Evolutionary conservation across 371 early-diverging fungal genomes (phyloP), one percentile per base, ranked within the genome.

Genomic region (Chytridium lagenaria): DNA sequence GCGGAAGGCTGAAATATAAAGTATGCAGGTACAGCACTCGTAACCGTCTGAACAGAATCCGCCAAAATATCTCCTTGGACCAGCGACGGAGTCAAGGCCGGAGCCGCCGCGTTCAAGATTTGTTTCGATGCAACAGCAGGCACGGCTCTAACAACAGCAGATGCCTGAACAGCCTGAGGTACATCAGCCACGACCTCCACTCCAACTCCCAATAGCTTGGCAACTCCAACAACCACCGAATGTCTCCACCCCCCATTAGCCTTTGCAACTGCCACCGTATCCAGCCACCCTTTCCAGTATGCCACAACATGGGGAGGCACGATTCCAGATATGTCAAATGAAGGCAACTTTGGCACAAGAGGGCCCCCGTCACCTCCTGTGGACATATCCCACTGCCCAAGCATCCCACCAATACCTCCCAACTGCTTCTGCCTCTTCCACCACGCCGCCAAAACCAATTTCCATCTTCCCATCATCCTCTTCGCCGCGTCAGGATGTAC

Each of bases 221-320:
- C 61, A 61, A 61, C 36, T 15, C 61, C 30, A 31, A 61, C 61
- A 7, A 61, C 36, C 3, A 61, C 34, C 61, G 61, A 28, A 61
- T 61, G 61, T 34, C 61, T 31, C 61, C 61, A 61, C 61, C 61
- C 61, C 7, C 61, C 61, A 7, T 10, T 23, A 10, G 16, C 26
- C 55, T 28, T 55, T 10, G 55, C 55, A 7, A 7, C 55, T 26
- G 26, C 55, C 10, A 55, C 55, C 10, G 30, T 26, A 16, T 28
- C 55, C 55, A 16, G 7, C 55, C 55, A 55, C 26, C 10, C 55
- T 26, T 26, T 55, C 55, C 55, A 55, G n/a, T n/a, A n/a, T n/a
- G n/a, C n/a, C n/a, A n/a, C n/a, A n/a, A n/a, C n/a, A n/a, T n/a
- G n/a, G n/a, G n/a, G n/a, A n/a, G n/a, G n/a, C n/a, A n/a, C n/a